Conservation (phyloP, 2,329 filamentous ascomycete species). For the Blumeria graminis region DNA sequence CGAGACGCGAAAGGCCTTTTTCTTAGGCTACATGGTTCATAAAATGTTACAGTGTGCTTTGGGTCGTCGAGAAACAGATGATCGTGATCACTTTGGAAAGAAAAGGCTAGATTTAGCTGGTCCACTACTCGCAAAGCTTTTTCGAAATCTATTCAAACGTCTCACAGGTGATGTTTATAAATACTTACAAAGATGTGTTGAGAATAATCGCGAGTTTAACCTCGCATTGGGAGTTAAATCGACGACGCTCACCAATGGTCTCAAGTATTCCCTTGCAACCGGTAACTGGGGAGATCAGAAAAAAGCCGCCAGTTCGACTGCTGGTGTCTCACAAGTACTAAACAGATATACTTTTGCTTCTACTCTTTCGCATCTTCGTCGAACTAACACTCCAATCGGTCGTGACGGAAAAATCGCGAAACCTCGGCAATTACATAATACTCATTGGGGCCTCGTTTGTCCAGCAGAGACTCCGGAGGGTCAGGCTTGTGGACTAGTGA, state of each 20-base stretch:
- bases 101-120: slow-evolving; percentile 92
- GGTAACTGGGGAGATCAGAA: slow-evolving; percentile 99
- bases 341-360: slow-evolving; percentile 97
- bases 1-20: slow-evolving; percentile 91
- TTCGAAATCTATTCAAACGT: slow-evolving; percentile 75
- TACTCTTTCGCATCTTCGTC: slow-evolving; percentile 82
- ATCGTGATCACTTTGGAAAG: slow-evolving; percentile 97
- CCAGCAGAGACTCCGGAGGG: slow-evolving; percentile 95
- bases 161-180: slow-evolving; percentile 77
- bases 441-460: slow-evolving; percentile 93
- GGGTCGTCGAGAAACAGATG: slow-evolving; percentile 79
- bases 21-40: slow-evolving; percentile 97
- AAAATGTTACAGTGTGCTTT: slow-evolving; percentile 81
- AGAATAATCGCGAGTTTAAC: slow-evolving; percentile 73
- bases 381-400: slow-evolving; percentile 93
- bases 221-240: slow-evolving; percentile 77
- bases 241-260: slow-evolving; percentile 69
- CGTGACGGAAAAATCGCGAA: slow-evolving; percentile 97
- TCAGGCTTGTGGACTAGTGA: slow-evolving; percentile 92
- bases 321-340: slow-evolving; percentile 91
- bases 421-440: slow-evolving; percentile 92
- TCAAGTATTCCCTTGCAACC: slow-evolving; percentile 92
- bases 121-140: slow-evolving; percentile 83
- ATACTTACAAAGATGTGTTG: slow-evolving; percentile 79
- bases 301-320: slow-evolving; percentile 84